phyloP scores from a whole-genome alignment of 179 eudicot genomes.

The Actinidia polygama region DNA sequence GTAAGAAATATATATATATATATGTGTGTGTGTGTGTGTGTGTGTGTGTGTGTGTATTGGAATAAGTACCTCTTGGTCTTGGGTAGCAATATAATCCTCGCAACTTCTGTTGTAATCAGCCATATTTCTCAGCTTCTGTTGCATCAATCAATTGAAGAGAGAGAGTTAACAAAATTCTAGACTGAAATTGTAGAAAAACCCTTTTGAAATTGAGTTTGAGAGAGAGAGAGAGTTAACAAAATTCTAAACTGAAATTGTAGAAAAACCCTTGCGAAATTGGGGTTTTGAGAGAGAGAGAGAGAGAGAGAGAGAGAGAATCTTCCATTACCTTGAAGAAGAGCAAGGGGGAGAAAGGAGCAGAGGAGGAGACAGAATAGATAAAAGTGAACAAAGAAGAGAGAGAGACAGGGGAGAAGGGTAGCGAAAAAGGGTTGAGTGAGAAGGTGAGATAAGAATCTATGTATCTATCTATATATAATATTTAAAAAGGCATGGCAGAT shows the following conservation, averaged over 20 bases:
- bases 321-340: conserved; percentile 39
- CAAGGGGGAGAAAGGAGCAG: conserved; percentile 37
- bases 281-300: not conserved
- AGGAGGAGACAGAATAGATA: conserved; percentile 17
- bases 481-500: not conserved
- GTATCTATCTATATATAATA: not conserved
- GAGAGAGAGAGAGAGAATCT: conserved; percentile 34
- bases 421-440: conserved; percentile 27
- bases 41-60: too few relatives aligned
- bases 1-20: not conserved
- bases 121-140: conserved; percentile 42
- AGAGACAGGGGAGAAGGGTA: not conserved
- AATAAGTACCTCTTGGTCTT: conserved; percentile 40
- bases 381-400: not conserved
- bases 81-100: conserved; percentile 36
- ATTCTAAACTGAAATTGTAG: not conserved
- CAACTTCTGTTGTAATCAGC: conserved; percentile 35
- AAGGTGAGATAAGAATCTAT: conserved; percentile 31
- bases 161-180: not conserved
- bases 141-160: not conserved
- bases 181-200: too few relatives aligned
- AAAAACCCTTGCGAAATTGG: too few relatives aligned
- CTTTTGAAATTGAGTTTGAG: too few relatives aligned
- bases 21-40: not conserved
- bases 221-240: not conserved